phyloP scores from a whole-genome alignment of 2,329 filamentous ascomycete species.

The Fusarium musae region DNA sequence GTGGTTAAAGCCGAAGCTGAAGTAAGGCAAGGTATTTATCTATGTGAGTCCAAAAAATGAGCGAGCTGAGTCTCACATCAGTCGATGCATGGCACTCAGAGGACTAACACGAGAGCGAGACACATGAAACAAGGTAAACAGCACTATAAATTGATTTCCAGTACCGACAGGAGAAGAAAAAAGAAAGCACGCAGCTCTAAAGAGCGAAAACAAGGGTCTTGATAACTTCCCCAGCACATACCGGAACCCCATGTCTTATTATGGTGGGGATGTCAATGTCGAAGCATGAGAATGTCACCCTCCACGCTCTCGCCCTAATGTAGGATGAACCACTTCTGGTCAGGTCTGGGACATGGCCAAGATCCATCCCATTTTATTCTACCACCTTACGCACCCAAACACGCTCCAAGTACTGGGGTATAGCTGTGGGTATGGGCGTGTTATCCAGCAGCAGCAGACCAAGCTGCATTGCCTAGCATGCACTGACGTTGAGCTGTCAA shows the following conservation, averaged over 20 bases:
- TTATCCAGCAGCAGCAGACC: slow-evolving; percentile 8
- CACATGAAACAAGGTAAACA: neutral
- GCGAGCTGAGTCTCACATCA: neutral
- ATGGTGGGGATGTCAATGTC: slow-evolving; percentile 39
- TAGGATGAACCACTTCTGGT: slow-evolving; percentile 47
- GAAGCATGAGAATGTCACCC: slow-evolving; percentile 46
- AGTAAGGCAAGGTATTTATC: neutral
- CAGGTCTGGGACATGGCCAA: slow-evolving; percentile 43
- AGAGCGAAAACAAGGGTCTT: slow-evolving; percentile 38
- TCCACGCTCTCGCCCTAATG: slow-evolving; percentile 49
- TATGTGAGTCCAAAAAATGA: neutral
- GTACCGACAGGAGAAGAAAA: neutral
- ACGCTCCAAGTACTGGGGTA: slow-evolving; percentile 18
- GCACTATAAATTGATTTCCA: neutral
- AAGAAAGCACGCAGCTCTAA: neutral
- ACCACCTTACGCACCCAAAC: slow-evolving; percentile 25
- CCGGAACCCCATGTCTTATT: slow-evolving; percentile 32
- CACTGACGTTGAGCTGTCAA: slow-evolving; percentile 29
- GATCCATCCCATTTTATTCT: slow-evolving; percentile 46
- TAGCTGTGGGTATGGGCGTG: slow-evolving; percentile 4
- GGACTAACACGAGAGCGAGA: slow-evolving; percentile 2
- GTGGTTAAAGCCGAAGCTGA: slow-evolving; percentile 30
- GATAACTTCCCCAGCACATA: slow-evolving; percentile 35
- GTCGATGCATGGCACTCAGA: slow-evolving; percentile 13
- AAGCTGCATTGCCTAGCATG: neutral